A percentile compares a stretch with the other conserved stretches of the same genome.
phyloP scores from a whole-genome alignment of 192 early-diverging fungal species.

The Diversispora epigaea region DNA sequence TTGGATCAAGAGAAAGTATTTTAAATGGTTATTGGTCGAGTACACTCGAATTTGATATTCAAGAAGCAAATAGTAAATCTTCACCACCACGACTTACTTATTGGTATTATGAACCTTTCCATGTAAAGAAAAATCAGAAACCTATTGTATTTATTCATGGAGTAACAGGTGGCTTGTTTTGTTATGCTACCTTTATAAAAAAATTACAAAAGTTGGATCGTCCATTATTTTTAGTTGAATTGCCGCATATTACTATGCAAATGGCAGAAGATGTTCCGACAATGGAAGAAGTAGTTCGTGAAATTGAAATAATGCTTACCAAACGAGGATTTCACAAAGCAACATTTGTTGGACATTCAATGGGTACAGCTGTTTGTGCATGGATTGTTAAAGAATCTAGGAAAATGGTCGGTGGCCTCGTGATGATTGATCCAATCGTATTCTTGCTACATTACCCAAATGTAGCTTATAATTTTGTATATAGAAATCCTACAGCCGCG shows the following conservation, averaged over 20 bases:
- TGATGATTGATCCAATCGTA: conserved; percentile 68
- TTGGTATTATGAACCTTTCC: conserved; percentile 42
- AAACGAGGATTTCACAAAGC: conserved; percentile 53
- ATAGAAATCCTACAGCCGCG: conserved; percentile 40
- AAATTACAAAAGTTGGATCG: conserved; percentile 46
- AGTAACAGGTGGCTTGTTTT: conserved; percentile 62
- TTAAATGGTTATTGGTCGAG: conserved; percentile 27
- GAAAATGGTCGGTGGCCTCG: conserved; percentile 49
- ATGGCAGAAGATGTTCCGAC: conserved; percentile 56
- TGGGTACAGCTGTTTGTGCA: conserved; percentile 59
- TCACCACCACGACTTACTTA: conserved; percentile 36
- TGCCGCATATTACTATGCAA: conserved; percentile 68
- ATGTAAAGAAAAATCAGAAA: conserved; percentile 28
- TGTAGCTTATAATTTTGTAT: conserved; percentile 63
- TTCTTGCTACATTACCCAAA: conserved; percentile 62
- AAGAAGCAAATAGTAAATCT: background rate
- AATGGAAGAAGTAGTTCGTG: conserved; percentile 53
- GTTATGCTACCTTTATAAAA: conserved; percentile 55
- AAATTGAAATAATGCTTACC: conserved; percentile 56
- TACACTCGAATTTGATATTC: conserved; percentile 19
- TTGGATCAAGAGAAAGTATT: background rate
- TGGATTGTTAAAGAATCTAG: conserved; percentile 59
- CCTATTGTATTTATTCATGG: conserved; percentile 73
- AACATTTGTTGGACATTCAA: conserved; percentile 64
- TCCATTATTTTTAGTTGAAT: conserved; percentile 54